Base-by-base conservation (phyloP, 2,329 filamentous ascomycete genomes). In the Pseudogymnoascus sp. region DNA sequence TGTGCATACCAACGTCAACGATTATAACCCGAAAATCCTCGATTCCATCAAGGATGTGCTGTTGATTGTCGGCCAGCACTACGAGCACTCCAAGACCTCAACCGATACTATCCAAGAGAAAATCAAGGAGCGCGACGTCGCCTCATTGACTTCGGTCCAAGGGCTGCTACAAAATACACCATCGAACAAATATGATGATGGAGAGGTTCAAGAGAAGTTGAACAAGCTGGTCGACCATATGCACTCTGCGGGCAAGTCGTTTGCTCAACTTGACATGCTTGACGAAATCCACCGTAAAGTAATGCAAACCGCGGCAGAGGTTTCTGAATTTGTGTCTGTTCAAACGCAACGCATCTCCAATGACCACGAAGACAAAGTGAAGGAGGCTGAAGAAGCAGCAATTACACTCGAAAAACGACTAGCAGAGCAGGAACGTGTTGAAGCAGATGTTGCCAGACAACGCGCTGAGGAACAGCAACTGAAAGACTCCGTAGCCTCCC, bases 251-350 rank as follows among this genome's bases (percentile, higher is more conserved):
- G 83, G 83, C 60, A 87, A 90, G 70, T 85, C 89, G 1, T 83
- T 90, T 36, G 80, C 82, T 4, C 90, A 92, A 67, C 82, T 97
- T 52, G 87, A 89, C 65, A 89, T 90, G 25, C 82, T 99, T 4
- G 91, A 97, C 67, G 84, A 92, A 73, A 94, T 97, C 59, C 91
- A 97, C 70, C 82, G 89, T 66, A 89, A 96, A 67, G 91, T 99
- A 62, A 85, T 90, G 72, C 82, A 86, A 63, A 96, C 91, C 1
- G 92, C 93, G 0, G 84, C 86, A 18, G 91, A 95, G 71, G 87
- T 99, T 61, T 88, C 88, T 1, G 84, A 87, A 42, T 96, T 97
- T 72, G 83, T 97, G 18, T 82, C 87, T 2, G 80, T 80, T 2
- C 92, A 96, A 72, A 89, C 86, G 21, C 84, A 87, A 70, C 84